Percentiles rank a stretch among this genome's conserved stretches.
Conservation (phyloP, 164 flowering plant genomes). For the Dillenia turbinata region DNA sequence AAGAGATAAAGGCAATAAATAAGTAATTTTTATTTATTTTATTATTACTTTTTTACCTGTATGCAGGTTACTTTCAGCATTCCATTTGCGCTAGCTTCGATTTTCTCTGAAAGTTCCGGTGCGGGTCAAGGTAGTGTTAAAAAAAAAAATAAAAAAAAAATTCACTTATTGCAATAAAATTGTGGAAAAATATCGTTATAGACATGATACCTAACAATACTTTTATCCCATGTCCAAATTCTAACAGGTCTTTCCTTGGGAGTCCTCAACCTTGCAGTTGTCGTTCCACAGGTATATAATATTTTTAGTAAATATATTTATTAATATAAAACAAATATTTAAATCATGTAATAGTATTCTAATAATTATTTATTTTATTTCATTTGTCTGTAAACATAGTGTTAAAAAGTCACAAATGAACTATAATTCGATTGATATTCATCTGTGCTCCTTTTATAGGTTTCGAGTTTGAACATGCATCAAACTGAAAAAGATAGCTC, state of each 20-base stretch:
- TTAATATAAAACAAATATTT: background rate
- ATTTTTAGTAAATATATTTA: background rate
- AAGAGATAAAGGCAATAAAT: no score
- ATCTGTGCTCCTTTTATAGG: no score
- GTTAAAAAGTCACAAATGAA: no score
- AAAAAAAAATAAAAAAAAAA: background rate
- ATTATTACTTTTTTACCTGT: background rate
- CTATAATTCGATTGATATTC: no score
- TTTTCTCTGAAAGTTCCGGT: constrained; percentile 32
- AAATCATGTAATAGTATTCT: background rate
- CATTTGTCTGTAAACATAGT: no score
- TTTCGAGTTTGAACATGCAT: no score
- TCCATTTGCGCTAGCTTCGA: constrained; percentile 64
- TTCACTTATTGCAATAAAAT: no score
- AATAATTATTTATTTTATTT: background rate
- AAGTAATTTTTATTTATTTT: background rate
- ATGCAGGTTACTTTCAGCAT: constrained; percentile 48
- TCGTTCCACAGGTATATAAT: constrained; percentile 47
- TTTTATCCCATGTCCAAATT: no score
- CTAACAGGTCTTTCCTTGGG: constrained; percentile 54
- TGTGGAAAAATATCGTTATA: no score
- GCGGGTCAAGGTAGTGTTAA: constrained; percentile 78
- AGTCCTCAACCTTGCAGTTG: constrained; percentile 58
- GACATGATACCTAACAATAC: no score
- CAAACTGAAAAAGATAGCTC: no score